These are phyloP conservation scores for Piloderma croceum DNA, from an alignment of 768 basidiomycete species.

Conservation along the genomic window DNA sequence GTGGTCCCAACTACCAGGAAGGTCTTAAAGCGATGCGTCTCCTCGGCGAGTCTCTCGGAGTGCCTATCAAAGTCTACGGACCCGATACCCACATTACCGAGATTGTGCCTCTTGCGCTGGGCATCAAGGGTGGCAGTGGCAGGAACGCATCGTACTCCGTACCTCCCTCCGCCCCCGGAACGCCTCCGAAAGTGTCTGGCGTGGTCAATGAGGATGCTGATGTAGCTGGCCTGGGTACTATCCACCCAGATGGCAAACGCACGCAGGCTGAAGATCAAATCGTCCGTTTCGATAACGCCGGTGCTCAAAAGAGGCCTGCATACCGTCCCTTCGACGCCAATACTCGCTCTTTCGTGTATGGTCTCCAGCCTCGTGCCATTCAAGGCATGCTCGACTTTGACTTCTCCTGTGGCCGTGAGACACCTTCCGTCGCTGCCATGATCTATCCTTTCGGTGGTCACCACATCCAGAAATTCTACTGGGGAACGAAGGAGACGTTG, in stretches of 20 bases:
- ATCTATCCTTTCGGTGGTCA: slow-evolving; percentile 99
- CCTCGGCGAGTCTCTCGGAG: slow-evolving; percentile 93
- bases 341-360: slow-evolving; percentile 97
- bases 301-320: slow-evolving; percentile 51
- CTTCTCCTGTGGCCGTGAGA: slow-evolving; percentile 89
- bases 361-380: slow-evolving; percentile 98
- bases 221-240: slow-evolving; percentile 53
- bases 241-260: slow-evolving; percentile 74
- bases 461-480: slow-evolving; percentile 99
- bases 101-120: slow-evolving; percentile 97
- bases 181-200: slow-evolving; percentile 33
- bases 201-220: slow-evolving; percentile 36
- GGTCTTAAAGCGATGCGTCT: slow-evolving; percentile 97
- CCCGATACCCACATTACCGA: slow-evolving; percentile 98
- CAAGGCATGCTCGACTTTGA: slow-evolving; percentile 99
- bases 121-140: slow-evolving; percentile 21
- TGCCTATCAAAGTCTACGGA: slow-evolving; percentile 94
- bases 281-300: slow-evolving; percentile 71
- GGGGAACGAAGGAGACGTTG: slow-evolving; percentile 98
- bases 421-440: slow-evolving; percentile 96
- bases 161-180: slow-evolving; percentile 44
- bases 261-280: slow-evolving; percentile 86
- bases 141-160: slow-evolving; percentile 30
- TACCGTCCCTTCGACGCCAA: slow-evolving; percentile 89
- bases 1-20: slow-evolving; percentile 99